Conservation (phyloP, 805 yeast species). For the Helenozyma baotianmanensis region DNA sequence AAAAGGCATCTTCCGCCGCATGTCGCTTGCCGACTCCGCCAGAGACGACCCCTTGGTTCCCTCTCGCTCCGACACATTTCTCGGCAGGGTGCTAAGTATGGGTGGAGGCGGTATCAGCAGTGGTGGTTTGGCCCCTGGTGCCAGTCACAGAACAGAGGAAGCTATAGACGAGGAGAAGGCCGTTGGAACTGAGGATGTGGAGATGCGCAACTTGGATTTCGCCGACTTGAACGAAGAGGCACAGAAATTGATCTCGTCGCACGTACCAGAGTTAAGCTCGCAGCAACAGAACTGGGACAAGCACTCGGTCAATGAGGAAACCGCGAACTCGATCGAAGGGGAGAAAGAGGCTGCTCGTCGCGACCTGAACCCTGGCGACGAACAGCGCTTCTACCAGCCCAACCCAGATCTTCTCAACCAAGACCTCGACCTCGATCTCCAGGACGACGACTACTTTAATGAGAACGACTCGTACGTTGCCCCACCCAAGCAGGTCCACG, state of each 20-base stretch:
- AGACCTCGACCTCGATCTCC: slow-evolving; percentile 27
- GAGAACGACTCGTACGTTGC: slow-evolving; percentile 42
- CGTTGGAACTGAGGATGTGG: slow-evolving; percentile 32
- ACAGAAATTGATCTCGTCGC: slow-evolving; percentile 47
- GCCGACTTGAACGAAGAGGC: slow-evolving; percentile 49
- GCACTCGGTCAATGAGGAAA: slow-evolving; percentile 4
- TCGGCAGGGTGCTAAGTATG: slow-evolving; percentile 32
- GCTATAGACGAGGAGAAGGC: slow-evolving; percentile 20
- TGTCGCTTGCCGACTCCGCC: slow-evolving; percentile 31
- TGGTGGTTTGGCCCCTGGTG: slow-evolving; percentile 43
- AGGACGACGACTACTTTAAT: slow-evolving; percentile 24
- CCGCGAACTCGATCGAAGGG: slow-evolving; percentile 1
- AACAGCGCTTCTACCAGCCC: slow-evolving; percentile 27
- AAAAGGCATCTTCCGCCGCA: slow-evolving; percentile 27
- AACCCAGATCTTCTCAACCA: slow-evolving; percentile 43
- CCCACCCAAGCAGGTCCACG: slow-evolving; percentile 63
- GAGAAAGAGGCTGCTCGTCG: no score
- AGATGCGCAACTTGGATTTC: slow-evolving; percentile 40
- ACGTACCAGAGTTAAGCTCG: slow-evolving; percentile 31
- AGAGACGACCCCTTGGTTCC: slow-evolving; percentile 13
- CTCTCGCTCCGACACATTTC: slow-evolving; percentile 33
- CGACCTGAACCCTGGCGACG: slow-evolving; percentile 1
- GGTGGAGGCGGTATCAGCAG: slow-evolving; percentile 27
- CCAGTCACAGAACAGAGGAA: slow-evolving; percentile 16
- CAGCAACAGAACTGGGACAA: slow-evolving; percentile 5